Evolutionary conservation across 306 rosid species (phyloP).

Genomic region (Alnus rubra): DNA sequence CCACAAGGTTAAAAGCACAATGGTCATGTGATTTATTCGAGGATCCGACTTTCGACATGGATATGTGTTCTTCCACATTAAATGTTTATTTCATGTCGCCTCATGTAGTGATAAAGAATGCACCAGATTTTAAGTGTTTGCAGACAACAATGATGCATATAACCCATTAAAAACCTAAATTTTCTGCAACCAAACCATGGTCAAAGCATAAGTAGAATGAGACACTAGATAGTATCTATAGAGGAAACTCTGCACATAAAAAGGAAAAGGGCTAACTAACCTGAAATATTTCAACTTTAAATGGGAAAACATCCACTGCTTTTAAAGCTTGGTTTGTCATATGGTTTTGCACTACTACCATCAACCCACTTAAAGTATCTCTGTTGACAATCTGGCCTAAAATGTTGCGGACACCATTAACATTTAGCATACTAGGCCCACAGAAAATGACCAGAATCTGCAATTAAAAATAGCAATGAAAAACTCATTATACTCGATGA

Average conservation of each 20-base stretch:
- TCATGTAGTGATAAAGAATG: background rate
- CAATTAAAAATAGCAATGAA: slow-evolving; percentile 15
- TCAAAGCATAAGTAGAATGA: background rate
- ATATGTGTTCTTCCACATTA: background rate
- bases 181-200: background rate
- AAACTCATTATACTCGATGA: slow-evolving; percentile 1
- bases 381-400: slow-evolving; percentile 60
- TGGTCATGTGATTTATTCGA: background rate
- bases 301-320: slow-evolving; percentile 46
- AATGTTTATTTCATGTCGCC: background rate
- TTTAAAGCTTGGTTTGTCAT: slow-evolving; percentile 82
- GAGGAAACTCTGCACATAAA: background rate
- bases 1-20: background rate
- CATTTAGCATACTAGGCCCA: slow-evolving; percentile 61
- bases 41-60: background rate
- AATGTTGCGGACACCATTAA: slow-evolving; percentile 53
- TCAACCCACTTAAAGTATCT: slow-evolving; percentile 64
- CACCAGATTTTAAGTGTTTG: slow-evolving; percentile 2
- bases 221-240: background rate
- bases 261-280: slow-evolving; percentile 39
- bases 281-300: slow-evolving; percentile 90
- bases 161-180: background rate
- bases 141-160: background rate
- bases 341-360: slow-evolving; percentile 59
- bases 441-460: slow-evolving; percentile 74